Percentiles rank a stretch among this genome's conserved stretches.
phyloP scores from a whole-genome alignment of 352 stramenopile genomes.

The Aphanomyces euteiches region DNA sequence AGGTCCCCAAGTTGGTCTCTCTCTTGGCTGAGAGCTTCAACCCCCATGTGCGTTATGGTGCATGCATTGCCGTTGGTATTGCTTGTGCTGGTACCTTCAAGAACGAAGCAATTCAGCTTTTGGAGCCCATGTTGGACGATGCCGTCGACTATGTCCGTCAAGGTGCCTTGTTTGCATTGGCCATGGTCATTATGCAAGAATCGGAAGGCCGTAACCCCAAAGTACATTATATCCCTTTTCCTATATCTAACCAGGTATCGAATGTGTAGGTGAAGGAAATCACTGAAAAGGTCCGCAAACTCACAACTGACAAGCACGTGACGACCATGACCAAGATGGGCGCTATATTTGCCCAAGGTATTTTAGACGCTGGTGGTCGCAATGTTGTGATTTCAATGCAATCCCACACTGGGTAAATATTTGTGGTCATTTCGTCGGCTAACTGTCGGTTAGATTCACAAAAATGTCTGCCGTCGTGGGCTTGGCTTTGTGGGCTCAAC shows the following conservation, averaged over 20 bases:
- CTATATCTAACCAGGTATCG: no score
- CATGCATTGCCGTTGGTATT: slow-evolving; percentile 98
- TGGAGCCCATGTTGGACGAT: slow-evolving; percentile 98
- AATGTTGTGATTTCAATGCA: slow-evolving; percentile 96
- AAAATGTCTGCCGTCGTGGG: slow-evolving; percentile 97
- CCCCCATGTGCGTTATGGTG: slow-evolving; percentile 98
- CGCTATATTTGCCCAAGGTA: slow-evolving; percentile 95
- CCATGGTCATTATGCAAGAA: slow-evolving; percentile 99
- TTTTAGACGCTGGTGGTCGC: slow-evolving; percentile 96
- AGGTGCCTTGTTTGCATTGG: slow-evolving; percentile 93
- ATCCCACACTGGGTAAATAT: slow-evolving; percentile 85
- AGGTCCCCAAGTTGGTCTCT: slow-evolving; percentile 88
- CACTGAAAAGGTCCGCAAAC: slow-evolving; percentile 81
- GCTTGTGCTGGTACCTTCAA: slow-evolving; percentile 96
- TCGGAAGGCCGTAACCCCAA: slow-evolving; percentile 83
- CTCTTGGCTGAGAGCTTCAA: slow-evolving; percentile 99
- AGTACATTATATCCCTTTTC: slow-evolving; percentile 4
- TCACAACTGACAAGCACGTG: slow-evolving; percentile 96
- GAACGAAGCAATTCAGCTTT: slow-evolving; percentile 94
- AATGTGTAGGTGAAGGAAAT: slow-evolving; percentile 57
- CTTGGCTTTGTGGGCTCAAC: slow-evolving; percentile 95
- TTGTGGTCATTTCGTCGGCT: neutral
- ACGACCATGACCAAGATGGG: slow-evolving; percentile 99
- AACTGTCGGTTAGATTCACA: slow-evolving; percentile 66
- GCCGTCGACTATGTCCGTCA: slow-evolving; percentile 98